Conservation (phyloP, 345 rosid genomes). For the Diplotaxis tenuifolia region DNA sequence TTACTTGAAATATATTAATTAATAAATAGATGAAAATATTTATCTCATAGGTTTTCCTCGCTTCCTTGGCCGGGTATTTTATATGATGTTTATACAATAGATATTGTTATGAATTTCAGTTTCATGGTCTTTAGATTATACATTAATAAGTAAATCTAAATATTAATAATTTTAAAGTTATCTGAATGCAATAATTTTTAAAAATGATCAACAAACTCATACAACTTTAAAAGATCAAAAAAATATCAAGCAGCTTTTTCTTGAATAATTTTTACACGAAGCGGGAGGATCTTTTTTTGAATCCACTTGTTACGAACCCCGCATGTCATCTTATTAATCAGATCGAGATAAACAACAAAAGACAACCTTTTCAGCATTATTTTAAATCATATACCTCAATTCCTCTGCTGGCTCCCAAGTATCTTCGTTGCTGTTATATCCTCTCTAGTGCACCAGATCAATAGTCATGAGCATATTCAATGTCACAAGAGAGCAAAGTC, state of each 20-base stretch:
- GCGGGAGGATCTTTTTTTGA: slow-evolving; percentile 76
- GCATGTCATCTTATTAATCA: slow-evolving; percentile 46
- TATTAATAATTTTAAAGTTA: no score
- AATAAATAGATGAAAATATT: no score
- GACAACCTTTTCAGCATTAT: not conserved
- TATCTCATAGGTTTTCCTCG: no score
- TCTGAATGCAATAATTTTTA: no score
- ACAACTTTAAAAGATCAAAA: slow-evolving; percentile 15
- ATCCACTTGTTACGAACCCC: slow-evolving; percentile 63
- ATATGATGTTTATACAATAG: no score
- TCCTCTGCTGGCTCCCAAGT: slow-evolving; percentile 84
- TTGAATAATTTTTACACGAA: slow-evolving; percentile 67
- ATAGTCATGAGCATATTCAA: slow-evolving; percentile 40
- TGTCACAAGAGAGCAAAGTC: slow-evolving; percentile 22
- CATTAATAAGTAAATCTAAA: no score
- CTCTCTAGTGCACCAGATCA: slow-evolving; percentile 86
- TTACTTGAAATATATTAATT: no score
- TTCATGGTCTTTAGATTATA: no score
- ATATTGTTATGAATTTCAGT: no score
- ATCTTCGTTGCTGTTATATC: slow-evolving; percentile 67
- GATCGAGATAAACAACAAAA: slow-evolving; percentile 20
- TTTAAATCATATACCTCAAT: slow-evolving; percentile 54
- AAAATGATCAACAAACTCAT: no score
- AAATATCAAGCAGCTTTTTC: slow-evolving; percentile 5
- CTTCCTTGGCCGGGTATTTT: no score